Conservation (phyloP, 2,329 filamentous ascomycete species). For the Ascochyta clinopodiicola region DNA sequence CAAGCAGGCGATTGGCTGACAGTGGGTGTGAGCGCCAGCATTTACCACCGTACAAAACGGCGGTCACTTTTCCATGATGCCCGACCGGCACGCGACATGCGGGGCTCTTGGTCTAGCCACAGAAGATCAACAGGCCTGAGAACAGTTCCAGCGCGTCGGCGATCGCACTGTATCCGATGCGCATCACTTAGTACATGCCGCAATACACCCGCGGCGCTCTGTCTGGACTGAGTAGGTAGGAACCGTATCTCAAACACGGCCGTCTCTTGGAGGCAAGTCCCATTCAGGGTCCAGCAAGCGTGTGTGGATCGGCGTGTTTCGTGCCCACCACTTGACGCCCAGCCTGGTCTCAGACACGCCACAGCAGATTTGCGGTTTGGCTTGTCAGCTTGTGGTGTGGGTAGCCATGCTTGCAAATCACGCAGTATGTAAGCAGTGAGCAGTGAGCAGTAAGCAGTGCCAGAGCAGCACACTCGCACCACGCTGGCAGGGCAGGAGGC, state of each 20-base stretch:
- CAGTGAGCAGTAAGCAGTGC: background rate
- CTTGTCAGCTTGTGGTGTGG: slow-evolving; percentile 1
- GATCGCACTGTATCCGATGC: background rate
- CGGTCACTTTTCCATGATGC: slow-evolving; percentile 11
- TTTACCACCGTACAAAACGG: background rate
- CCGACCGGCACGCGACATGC: slow-evolving; percentile 13
- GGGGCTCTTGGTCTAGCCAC: background rate
- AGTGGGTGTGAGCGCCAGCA: slow-evolving; percentile 1
- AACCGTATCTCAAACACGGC: background rate
- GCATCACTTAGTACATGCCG: background rate
- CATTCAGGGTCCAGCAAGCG: slow-evolving; percentile 12
- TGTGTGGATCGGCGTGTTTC: slow-evolving; percentile 7
- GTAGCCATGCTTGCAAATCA: slow-evolving; percentile 1
- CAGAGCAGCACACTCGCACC: background rate
- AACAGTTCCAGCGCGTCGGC: slow-evolving; percentile 7
- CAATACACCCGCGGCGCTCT: background rate
- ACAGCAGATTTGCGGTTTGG: slow-evolving; percentile 13
- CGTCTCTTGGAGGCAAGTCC: background rate
- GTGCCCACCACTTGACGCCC: slow-evolving; percentile 6
- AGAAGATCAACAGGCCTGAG: slow-evolving; percentile 1
- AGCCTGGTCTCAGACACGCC: slow-evolving; percentile 13
- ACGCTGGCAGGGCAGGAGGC: background rate
- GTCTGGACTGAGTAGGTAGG: background rate
- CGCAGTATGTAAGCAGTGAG: background rate
- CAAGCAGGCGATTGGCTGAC: slow-evolving; percentile 1